Evolutionary conservation across 192 early-diverging fungal genomes (phyloP), one percentile per base, ranked within the genome.

Genomic region (Backusella tuberculispora): DNA sequence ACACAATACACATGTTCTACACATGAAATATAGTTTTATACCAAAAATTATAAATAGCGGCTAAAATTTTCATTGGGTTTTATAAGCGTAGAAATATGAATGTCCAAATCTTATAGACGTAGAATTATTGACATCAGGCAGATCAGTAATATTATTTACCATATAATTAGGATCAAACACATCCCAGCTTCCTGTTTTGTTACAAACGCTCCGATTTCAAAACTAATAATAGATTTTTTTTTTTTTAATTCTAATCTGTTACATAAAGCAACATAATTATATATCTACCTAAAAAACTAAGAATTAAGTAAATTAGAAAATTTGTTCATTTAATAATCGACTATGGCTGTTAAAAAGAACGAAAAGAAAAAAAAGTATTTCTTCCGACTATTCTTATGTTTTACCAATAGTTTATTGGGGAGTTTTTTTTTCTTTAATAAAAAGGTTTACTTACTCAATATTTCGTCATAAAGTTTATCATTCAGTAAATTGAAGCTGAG

Each of bases 141-240:
- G 50, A 53, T 53, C 50, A 53, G n/a, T 19, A 53, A 19, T 53
- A 0, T 17, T 19, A 53, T 53, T 53, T 53, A n/a, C 9, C 50
- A 53, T 19, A 19, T 17, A 53, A 53, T 19, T 19, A 19, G 50
- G 19, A 17, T 53, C 19, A 19, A 53, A 53, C 19, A 53, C 19
- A 53, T 53, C 19, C n/a, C 19, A 53, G 19, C n/a, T 19, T 2
- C n/a, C n/a, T 53, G n/a, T 6, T 9, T 53, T 19, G 19, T 53
- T 53, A 53, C 50, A 53, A 53, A 53, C 50, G 50, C n/a, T 53
- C 50, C 50, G 19, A 53, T 53, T 53, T 19, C n/a, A 19, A 21
- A 53, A 53, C 50, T 53, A 53, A 53, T 53, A 19, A 53, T 53
- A 53, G 50, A 9, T 53, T 53, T 53, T 53, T 50, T 50, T 53